Conservation (phyloP, 1,139 yeast genomes). For the Zygoascus meyerae region DNA sequence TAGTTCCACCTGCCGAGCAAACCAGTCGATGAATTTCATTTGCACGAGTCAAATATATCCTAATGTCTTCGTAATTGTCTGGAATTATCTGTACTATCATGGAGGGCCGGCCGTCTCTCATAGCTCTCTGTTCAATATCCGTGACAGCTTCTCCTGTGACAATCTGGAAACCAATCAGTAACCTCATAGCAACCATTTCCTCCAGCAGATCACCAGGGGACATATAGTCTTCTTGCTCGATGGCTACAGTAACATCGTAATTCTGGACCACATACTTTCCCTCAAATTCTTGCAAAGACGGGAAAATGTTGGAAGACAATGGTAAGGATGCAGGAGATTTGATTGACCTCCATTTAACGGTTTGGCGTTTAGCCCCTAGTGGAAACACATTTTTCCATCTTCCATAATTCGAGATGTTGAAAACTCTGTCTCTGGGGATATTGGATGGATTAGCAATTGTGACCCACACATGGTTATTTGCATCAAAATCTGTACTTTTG, state of each 20-base stretch:
- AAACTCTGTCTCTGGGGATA: constrained; percentile 19
- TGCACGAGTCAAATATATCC: constrained; percentile 68
- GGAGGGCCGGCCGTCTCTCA: constrained; percentile 51
- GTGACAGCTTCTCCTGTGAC: constrained; percentile 66
- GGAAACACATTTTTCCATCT: constrained; percentile 93
- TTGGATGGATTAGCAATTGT: constrained; percentile 30
- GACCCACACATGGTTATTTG: constrained; percentile 27
- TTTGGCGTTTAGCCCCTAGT: constrained; percentile 52
- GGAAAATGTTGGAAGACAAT: constrained; percentile 68
- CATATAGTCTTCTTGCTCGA: constrained; percentile 48
- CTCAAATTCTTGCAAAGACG: constrained; percentile 55
- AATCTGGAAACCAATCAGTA: constrained; percentile 85
- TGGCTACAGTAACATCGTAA: constrained; percentile 57
- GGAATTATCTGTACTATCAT: constrained; percentile 37
- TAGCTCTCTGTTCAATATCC: constrained; percentile 56
- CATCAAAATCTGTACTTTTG: constrained; percentile 10
- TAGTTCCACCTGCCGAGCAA: constrained; percentile 60
- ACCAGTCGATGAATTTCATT: constrained; percentile 80
- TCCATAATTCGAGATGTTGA: constrained; percentile 40
- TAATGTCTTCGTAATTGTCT: constrained; percentile 46
- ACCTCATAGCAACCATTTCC: constrained; percentile 80
- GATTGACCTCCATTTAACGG: constrained; percentile 86
- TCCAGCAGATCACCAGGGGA: constrained; percentile 63
- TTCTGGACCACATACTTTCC: constrained; percentile 44
- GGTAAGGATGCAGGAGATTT: constrained; percentile 94